phyloP scores from a whole-genome alignment of 163 green algal species.

The Trebouxiophyceae sp. region DNA sequence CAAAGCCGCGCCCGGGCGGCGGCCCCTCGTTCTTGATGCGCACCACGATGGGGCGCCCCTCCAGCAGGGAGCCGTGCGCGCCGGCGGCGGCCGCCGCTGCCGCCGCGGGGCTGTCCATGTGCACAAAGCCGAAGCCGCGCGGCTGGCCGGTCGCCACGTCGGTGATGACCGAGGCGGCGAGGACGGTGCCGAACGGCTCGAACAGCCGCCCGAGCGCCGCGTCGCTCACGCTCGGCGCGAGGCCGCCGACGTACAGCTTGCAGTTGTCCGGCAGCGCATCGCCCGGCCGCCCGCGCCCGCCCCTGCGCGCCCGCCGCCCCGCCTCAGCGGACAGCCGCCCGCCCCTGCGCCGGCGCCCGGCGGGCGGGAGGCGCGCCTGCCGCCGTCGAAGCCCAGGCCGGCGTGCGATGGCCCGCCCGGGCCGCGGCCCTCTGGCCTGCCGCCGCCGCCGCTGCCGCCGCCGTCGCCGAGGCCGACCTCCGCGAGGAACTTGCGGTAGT shows the following conservation, averaged over 20 bases:
- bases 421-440: too few species aligned
- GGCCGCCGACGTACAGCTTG: conserved; percentile 82
- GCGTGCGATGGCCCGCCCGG: too few species aligned
- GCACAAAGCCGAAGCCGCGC: conserved; percentile 83
- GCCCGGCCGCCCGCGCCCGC: conserved; percentile 25
- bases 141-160: conserved; percentile 37
- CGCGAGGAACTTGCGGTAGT: conserved; percentile 91
- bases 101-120: conserved; percentile 55
- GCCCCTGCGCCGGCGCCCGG: too few species aligned
- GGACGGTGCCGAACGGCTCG: conserved; percentile 46
- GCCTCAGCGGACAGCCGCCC: background rate
- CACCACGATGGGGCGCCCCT: conserved; percentile 33
- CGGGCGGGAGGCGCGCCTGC: too few species aligned
- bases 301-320: background rate
- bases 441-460: too few species aligned
- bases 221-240: conserved; percentile 42
- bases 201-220: conserved; percentile 44
- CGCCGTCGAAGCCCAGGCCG: background rate
- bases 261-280: conserved; percentile 71
- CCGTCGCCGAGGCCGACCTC: conserved; percentile 43
- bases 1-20: background rate
- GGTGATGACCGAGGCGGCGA: conserved; percentile 47
- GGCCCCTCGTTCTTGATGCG: conserved; percentile 18
- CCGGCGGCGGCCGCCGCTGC: conserved; percentile 31
- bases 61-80: conserved; percentile 29